Evolutionary conservation across 2,329 filamentous ascomycete species (phyloP).

Genomic region (Sarocladium brachiariae): DNA sequence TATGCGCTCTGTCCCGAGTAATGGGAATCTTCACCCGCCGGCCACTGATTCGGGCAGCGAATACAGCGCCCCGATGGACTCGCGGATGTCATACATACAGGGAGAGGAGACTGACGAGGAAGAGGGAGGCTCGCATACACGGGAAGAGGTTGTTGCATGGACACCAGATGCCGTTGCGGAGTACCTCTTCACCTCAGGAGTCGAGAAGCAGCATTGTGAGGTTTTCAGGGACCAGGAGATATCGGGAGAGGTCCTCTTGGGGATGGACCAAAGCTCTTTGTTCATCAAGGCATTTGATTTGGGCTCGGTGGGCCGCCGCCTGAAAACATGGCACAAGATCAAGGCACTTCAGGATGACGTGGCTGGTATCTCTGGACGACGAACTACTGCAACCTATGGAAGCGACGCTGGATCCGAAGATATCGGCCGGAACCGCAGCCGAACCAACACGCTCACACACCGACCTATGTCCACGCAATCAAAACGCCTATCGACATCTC

Average conservation of each 20-base stretch:
- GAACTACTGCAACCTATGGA: conserved; percentile 50
- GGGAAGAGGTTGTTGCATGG: conserved; percentile 73
- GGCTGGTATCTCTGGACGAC: conserved; percentile 32
- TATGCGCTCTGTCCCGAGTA: conserved; percentile 52
- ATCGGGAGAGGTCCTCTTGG: conserved; percentile 82
- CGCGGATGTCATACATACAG: conserved; percentile 82
- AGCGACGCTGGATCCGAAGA: conserved; percentile 54
- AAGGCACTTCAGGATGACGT: conserved; percentile 87
- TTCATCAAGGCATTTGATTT: conserved; percentile 95
- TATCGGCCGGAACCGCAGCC: conserved; percentile 41
- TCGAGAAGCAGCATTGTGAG: conserved; percentile 85
- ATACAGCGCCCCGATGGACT: conserved; percentile 73
- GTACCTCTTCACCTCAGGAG: conserved; percentile 76
- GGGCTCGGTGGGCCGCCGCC: conserved; percentile 77
- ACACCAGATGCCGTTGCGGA: conserved; percentile 76
- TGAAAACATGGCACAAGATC: conserved; percentile 97
- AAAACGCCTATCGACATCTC: conserved; percentile 41
- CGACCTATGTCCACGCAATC: conserved; percentile 39
- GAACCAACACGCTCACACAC: conserved; percentile 51
- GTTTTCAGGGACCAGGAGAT: conserved; percentile 97
- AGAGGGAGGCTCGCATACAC: conserved; percentile 64
- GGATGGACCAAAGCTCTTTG: conserved; percentile 91
- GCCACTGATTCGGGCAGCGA: conserved; percentile 79
- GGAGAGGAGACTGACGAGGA: conserved; percentile 95
- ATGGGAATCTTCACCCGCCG: conserved; percentile 42